phyloP scores from a whole-genome alignment of 1,284 basidiomycete genomes.

The Boletus sp. region DNA sequence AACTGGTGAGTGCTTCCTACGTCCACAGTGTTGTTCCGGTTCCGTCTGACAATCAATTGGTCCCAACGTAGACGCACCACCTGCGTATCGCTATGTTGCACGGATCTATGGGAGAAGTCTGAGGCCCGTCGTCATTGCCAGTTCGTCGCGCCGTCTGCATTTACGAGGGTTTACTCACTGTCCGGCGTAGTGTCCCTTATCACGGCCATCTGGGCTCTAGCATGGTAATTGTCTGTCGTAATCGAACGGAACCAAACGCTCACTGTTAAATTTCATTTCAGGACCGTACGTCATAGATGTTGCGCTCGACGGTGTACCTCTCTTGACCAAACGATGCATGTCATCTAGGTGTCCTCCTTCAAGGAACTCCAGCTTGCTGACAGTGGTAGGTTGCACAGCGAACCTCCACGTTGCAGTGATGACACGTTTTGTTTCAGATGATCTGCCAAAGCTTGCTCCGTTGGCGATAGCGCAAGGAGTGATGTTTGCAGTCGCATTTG shows the following conservation, averaged over 20 bases:
- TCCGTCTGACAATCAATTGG: background rate
- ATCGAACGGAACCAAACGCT: background rate
- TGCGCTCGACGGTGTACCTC: background rate
- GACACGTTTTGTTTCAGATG: slow-evolving; percentile 32
- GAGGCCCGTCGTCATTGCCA: slow-evolving; percentile 51
- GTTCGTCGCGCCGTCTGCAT: slow-evolving; percentile 41
- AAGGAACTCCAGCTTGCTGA: slow-evolving; percentile 48
- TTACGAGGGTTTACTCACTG: background rate
- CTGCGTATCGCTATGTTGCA: slow-evolving; percentile 56
- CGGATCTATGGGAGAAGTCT: slow-evolving; percentile 52
- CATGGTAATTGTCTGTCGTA: slow-evolving; percentile 45
- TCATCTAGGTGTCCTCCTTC: slow-evolving; percentile 55
- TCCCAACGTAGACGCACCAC: slow-evolving; percentile 43
- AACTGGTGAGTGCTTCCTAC: slow-evolving; percentile 10
- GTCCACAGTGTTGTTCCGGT: too few species aligned
- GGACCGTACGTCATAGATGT: slow-evolving; percentile 45
- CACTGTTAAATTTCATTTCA: slow-evolving; percentile 21
- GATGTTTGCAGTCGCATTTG: slow-evolving; percentile 48
- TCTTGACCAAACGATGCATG: background rate
- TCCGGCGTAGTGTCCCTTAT: slow-evolving; percentile 41
- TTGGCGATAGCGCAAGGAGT: slow-evolving; percentile 59
- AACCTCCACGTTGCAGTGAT: slow-evolving; percentile 8
- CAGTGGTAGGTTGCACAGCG: slow-evolving; percentile 36
- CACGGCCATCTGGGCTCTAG: slow-evolving; percentile 54
- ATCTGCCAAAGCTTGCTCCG: slow-evolving; percentile 47